Base-by-base conservation (phyloP, 768 basidiomycete genomes). In the Termitomyces sp. region DNA sequence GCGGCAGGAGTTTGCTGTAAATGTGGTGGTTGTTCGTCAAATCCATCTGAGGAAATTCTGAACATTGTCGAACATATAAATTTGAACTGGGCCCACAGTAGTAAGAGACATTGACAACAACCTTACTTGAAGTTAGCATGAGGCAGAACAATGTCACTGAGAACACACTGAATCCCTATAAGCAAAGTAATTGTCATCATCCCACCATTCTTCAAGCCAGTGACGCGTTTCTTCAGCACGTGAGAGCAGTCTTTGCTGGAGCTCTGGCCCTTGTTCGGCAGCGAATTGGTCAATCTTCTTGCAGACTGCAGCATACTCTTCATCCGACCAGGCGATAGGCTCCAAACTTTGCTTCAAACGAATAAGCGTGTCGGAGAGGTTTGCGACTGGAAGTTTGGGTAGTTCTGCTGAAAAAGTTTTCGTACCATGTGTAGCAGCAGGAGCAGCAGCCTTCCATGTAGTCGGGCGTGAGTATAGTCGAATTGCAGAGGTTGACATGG, bases 151-250 rank as follows among this genome's bases (percentile, higher is more conserved):
- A 17, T 60, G 2, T 51, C 42, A 0, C 3, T 20, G 55, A 55
- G 31, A 29, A 69, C 86, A 56, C 66, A 91, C 92, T 54, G 92
- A 88, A 66, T 96, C 95, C 56, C 95, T 79, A 71, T 95, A 98
- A 5, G 85, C 82, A 67, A 95, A 79, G 69, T 97, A 98, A 0
- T 78, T 92, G 15, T 70, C 72, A 65, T 92, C 88, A 71, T 98
- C 94, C 95, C 96, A 98, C 94, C 96, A 97, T 60, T 91, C 84
- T 66, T 93, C 91, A 31, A 98, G 78, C 95, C 95, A 98, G 67
- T 93, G 90, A 42, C 81, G 78, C 49, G 77, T 82, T 62, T 82
- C 80, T 31, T 75, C 75, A 17, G 83, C 80, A 48, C 84, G 79
- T 46, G 80, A 71, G 63, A 86, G 74, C 60, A 97, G 74, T 34